phyloP scores from a whole-genome alignment of 2,329 filamentous ascomycete genomes.

The Pseudophaeomoniella oleicola region DNA sequence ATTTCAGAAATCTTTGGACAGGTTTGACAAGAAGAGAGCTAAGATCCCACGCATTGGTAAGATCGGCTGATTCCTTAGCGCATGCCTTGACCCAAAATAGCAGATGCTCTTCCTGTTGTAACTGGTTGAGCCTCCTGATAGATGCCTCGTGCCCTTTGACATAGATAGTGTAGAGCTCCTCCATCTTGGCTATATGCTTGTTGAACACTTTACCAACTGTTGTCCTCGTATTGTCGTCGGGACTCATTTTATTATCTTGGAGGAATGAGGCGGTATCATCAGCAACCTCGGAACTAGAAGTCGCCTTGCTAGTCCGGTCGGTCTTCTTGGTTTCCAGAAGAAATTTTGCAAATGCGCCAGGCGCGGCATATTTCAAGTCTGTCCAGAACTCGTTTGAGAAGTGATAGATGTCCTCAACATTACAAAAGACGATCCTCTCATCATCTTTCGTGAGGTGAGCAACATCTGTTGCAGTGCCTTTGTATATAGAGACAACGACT shows the following conservation, averaged over 20 bases:
- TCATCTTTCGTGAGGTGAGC: slow-evolving; percentile 69
- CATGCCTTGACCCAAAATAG: slow-evolving; percentile 83
- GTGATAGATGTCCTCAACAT: slow-evolving; percentile 75
- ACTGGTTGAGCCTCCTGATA: slow-evolving; percentile 42
- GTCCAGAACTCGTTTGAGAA: slow-evolving; percentile 73
- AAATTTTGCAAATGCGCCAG: slow-evolving; percentile 12
- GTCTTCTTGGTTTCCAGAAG: slow-evolving; percentile 20
- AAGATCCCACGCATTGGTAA: slow-evolving; percentile 87
- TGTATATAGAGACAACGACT: slow-evolving; percentile 94
- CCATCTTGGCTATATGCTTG: slow-evolving; percentile 41
- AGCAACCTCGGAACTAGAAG: slow-evolving; percentile 26
- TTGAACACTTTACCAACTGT: slow-evolving; percentile 45
- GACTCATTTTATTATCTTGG: slow-evolving; percentile 23
- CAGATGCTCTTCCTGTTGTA: slow-evolving; percentile 45
- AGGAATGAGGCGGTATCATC: slow-evolving; percentile 15
- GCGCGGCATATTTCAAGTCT: slow-evolving; percentile 64
- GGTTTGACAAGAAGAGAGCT: slow-evolving; percentile 96
- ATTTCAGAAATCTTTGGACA: slow-evolving; percentile 87
- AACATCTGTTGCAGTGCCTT: slow-evolving; percentile 73
- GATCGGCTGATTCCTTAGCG: slow-evolving; percentile 77
- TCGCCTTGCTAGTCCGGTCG: slow-evolving; percentile 27
- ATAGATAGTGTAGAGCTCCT: slow-evolving; percentile 50
- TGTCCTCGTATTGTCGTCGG: slow-evolving; percentile 44
- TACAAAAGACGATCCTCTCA: slow-evolving; percentile 80
- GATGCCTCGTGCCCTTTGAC: slow-evolving; percentile 51